These are phyloP conservation scores for Sherardia arvensis DNA, from an alignment of 257 asterid species.

Conservation along the genomic window DNA sequence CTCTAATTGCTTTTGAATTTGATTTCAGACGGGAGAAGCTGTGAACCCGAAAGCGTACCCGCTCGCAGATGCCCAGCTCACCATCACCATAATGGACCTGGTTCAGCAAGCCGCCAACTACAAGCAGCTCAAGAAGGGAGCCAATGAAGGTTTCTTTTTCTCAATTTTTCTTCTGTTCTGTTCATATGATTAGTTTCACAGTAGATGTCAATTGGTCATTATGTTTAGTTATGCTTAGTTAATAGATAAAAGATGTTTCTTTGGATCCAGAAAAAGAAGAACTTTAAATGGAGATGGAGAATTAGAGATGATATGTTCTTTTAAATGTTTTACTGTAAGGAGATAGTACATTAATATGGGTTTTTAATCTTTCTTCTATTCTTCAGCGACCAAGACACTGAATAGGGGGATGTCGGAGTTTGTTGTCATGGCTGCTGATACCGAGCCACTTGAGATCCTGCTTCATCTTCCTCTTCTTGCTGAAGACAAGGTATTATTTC, in stretches of 20 bases:
- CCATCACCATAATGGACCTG: slow-evolving; percentile 70
- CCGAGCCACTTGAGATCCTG: slow-evolving; percentile 90
- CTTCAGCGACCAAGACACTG: slow-evolving; percentile 91
- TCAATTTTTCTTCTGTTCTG: too few relatives aligned
- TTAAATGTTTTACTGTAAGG: too few relatives aligned
- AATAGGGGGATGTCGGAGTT: slow-evolving; percentile 92
- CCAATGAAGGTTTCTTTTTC: slow-evolving; percentile 64
- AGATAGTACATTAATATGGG: background rate
- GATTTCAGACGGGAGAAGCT: slow-evolving; percentile 31
- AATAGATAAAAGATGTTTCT: background rate
- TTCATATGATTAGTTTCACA: background rate
- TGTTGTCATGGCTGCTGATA: slow-evolving; percentile 88
- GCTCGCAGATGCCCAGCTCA: slow-evolving; percentile 73
- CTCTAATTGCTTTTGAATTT: background rate
- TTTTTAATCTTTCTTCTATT: too few relatives aligned
- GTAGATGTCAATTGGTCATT: too few relatives aligned
- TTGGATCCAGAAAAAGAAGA: background rate
- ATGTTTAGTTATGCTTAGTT: background rate
- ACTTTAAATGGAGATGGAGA: background rate
- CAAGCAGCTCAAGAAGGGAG: slow-evolving; percentile 94
- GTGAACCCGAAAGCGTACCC: slow-evolving; percentile 93
- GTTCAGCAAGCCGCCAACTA: slow-evolving; percentile 88
- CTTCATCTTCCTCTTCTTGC: slow-evolving; percentile 96
- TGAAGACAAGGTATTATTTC: slow-evolving; percentile 65
- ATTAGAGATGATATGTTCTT: too few relatives aligned